A percentile compares a stretch with the other conserved stretches of the same genome.
phyloP scores from a whole-genome alignment of 2,329 filamentous ascomycete genomes.

The Fusarium abutilonis region DNA sequence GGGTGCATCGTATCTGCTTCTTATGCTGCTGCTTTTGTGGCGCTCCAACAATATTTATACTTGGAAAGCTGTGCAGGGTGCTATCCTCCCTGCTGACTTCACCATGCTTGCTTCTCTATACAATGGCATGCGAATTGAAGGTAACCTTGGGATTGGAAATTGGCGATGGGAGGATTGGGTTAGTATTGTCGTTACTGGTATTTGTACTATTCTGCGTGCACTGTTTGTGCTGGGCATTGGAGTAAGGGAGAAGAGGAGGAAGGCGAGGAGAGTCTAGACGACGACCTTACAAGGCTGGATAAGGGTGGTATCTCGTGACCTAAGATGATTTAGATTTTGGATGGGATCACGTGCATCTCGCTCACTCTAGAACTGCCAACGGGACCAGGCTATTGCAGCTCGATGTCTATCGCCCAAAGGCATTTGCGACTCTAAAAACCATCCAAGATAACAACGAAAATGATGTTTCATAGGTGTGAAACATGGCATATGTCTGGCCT shows the following conservation, averaged over 20 bases:
- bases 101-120: slow-evolving; percentile 35
- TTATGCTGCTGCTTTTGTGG: slow-evolving; percentile 20
- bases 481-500: too few species aligned
- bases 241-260: slow-evolving; percentile 6
- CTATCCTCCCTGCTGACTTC: slow-evolving; percentile 35
- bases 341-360: background rate
- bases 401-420: too few species aligned
- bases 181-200: slow-evolving; percentile 7
- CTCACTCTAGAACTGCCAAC: background rate
- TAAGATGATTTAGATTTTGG: slow-evolving; percentile 5
- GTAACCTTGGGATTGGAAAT: slow-evolving; percentile 6
- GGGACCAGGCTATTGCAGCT: background rate
- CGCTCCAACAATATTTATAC: slow-evolving; percentile 39
- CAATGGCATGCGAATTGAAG: slow-evolving; percentile 21
- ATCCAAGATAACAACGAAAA: too few species aligned
- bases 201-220: slow-evolving; percentile 28
- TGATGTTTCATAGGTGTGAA: too few species aligned
- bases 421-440: too few species aligned
- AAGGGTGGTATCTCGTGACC: slow-evolving; percentile 3
- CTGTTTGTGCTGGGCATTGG: slow-evolving; percentile 31
- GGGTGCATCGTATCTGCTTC: slow-evolving; percentile 28
- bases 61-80: slow-evolving; percentile 37
- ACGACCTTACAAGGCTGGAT: slow-evolving; percentile 4
- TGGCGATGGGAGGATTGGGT: slow-evolving; percentile 37
- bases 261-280: slow-evolving; percentile 21